Base-by-base conservation (phyloP, 441 rosid species). In the Croton setiger region DNA sequence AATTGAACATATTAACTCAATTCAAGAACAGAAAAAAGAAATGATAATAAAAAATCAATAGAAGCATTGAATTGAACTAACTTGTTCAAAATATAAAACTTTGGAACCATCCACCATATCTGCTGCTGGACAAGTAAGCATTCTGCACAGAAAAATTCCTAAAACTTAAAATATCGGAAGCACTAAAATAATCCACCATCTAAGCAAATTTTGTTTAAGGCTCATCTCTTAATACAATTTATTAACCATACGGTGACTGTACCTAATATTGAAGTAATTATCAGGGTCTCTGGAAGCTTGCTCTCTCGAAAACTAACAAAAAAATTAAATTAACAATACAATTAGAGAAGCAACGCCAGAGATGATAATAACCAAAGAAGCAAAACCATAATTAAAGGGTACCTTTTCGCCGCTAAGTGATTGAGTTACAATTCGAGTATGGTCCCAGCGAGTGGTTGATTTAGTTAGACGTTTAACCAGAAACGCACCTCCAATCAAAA, bases 371-470 rank as follows among this genome's bases (percentile, higher is more conserved):
- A 14, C 33, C 33, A 11, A 69, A 39, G 37, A 33, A 6, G 20
- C 35, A 54, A 7, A 31, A 36, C 33, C 2, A 52, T 33, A 48
- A 48, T 8, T 52, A 47, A 44, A 48, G 7, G 7, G 11, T 36
- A 93, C 97, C 90, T 88, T 91, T 69, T 91, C 97, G 60, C 97
- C 97, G 67, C 70, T 76, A 54, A 93, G 90, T 5, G 95, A 88
- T 48, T 89, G 91, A 71, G 95, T 63, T 51, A 93, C 96, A 74
- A 80, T 71, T 48, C 83, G 87, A 63, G 95, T 77, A 77, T 91
- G 97, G 88, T 91, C 98, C 87, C 98, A 84, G 64, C 96, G 93
- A 21, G 98, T 88, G 17, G 94, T 84, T 59, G 97, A 93, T 79
- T 88, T 91, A 72, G 98, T 93, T 71, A 93, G 88, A 12, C 91